Percentiles rank a stretch among this genome's conserved stretches.
These are phyloP conservation scores for Suillus subluteus DNA, from an alignment of 768 basidiomycete species.

Conservation along the genomic window DNA sequence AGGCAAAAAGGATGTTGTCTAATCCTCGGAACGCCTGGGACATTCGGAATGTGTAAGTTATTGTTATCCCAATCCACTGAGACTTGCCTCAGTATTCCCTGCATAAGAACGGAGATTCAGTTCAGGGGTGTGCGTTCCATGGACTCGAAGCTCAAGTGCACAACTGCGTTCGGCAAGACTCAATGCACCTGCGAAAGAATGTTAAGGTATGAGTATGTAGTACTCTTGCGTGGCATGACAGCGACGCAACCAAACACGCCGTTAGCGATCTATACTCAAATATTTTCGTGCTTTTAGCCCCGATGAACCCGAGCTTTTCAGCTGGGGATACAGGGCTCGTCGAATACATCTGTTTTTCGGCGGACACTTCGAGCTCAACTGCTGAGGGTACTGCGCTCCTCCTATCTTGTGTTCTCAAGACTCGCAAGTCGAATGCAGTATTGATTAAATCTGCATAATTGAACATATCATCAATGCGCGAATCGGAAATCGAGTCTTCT, in stretches of 20 bases:
- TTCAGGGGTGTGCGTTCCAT: neutral
- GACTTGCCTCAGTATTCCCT: neutral
- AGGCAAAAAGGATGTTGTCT: too few relatives aligned
- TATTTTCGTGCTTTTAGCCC: too few relatives aligned
- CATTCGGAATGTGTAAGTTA: neutral
- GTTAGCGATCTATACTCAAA: too few relatives aligned
- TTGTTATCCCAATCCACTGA: neutral
- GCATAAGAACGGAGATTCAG: neutral
- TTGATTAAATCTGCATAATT: neutral
- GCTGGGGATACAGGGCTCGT: neutral
- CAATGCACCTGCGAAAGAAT: neutral
- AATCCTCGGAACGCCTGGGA: neutral
- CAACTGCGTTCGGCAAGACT: neutral
- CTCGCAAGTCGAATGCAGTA: neutral
- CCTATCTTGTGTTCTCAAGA: neutral
- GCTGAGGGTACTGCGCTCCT: neutral
- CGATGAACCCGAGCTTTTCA: neutral
- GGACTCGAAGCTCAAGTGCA: neutral
- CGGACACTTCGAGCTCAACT: neutral
- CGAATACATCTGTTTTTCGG: neutral
- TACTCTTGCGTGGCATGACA: neutral
- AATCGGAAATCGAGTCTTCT: constrained; percentile 63
- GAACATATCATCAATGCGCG: constrained; percentile 42
- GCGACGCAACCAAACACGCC: neutral
- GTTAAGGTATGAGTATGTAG: neutral